These are phyloP conservation scores for Diplodia intermedia DNA, from an alignment of 2,329 filamentous ascomycete species.

Conservation along the genomic window DNA sequence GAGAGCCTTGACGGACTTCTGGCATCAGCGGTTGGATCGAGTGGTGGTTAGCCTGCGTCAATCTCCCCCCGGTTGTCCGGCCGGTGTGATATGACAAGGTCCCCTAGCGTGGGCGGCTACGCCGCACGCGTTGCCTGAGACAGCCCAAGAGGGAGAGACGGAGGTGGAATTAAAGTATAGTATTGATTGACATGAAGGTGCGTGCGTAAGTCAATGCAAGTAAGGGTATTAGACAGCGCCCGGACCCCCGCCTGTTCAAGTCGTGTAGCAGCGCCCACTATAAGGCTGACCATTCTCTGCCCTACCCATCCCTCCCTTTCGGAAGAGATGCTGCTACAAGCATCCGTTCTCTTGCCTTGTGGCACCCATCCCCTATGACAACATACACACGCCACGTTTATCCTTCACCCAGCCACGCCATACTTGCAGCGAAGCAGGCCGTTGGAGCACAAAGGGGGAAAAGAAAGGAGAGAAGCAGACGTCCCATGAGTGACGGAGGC, in stretches of 20 bases:
- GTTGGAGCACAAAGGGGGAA: neutral
- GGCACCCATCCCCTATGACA: conserved; percentile 5
- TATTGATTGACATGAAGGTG: conserved; percentile 23
- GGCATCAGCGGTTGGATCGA: conserved; percentile 16
- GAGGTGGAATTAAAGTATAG: conserved; percentile 24
- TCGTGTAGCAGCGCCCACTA: conserved; percentile 19
- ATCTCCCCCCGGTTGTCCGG: conserved; percentile 12
- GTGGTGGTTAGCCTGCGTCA: conserved; percentile 6
- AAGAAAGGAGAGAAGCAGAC: conserved; percentile 17
- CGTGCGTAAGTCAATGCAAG: conserved; percentile 13
- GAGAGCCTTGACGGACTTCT: conserved; percentile 27
- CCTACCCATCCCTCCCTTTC: conserved; percentile 19
- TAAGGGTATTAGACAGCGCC: conserved; percentile 12
- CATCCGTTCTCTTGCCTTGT: conserved; percentile 8
- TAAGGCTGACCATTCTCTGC: conserved; percentile 23
- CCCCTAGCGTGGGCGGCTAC: conserved; percentile 9
- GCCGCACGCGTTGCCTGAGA: conserved; percentile 2
- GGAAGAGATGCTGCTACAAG: conserved; percentile 4
- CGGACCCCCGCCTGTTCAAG: conserved; percentile 4
- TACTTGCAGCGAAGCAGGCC: neutral
- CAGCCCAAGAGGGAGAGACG: neutral
- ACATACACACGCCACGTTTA: neutral
- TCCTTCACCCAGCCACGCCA: neutral
- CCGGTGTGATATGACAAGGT: conserved; percentile 23
- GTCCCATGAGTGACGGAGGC: neutral